Percentiles rank a stretch among this genome's conserved stretches.
Evolutionary conservation across 106 monocot genomes (phyloP).

Genomic region (Platanthera zijinensis): DNA sequence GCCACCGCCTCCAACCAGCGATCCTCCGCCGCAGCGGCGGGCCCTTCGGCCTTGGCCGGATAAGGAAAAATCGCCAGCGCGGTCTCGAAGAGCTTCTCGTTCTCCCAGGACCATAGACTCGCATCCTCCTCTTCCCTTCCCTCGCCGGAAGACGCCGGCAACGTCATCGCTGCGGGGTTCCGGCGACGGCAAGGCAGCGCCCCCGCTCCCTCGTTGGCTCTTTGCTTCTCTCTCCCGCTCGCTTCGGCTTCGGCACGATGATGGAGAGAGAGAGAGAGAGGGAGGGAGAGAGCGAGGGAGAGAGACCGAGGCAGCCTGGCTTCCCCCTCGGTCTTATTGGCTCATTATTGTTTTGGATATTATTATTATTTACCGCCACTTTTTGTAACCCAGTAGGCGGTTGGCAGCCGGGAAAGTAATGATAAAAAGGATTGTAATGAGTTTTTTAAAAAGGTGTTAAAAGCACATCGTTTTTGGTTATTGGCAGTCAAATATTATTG

Average conservation of each 20-base stretch:
- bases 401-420: too few relatives aligned
- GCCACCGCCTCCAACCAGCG: slow-evolving; percentile 40
- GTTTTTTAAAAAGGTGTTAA: too few relatives aligned
- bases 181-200: neutral
- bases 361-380: too few relatives aligned
- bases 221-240: neutral
- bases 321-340: too few relatives aligned
- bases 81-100: slow-evolving; percentile 71
- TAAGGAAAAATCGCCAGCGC: slow-evolving; percentile 30
- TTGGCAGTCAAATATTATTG: too few relatives aligned
- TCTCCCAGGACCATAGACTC: slow-evolving; percentile 50
- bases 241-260: neutral
- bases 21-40: slow-evolving; percentile 10
- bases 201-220: neutral
- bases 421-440: too few relatives aligned
- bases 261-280: neutral
- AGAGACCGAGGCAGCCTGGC: too few relatives aligned
- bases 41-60: slow-evolving; percentile 9
- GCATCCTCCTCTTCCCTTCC: neutral
- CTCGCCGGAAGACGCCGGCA: slow-evolving; percentile 4
- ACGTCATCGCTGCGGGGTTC: neutral
- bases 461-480: too few relatives aligned
- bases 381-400: too few relatives aligned
- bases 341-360: too few relatives aligned
- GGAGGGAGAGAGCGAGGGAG: neutral